phyloP scores from a whole-genome alignment of 305 asterid species.

The Salvia sclarea region DNA sequence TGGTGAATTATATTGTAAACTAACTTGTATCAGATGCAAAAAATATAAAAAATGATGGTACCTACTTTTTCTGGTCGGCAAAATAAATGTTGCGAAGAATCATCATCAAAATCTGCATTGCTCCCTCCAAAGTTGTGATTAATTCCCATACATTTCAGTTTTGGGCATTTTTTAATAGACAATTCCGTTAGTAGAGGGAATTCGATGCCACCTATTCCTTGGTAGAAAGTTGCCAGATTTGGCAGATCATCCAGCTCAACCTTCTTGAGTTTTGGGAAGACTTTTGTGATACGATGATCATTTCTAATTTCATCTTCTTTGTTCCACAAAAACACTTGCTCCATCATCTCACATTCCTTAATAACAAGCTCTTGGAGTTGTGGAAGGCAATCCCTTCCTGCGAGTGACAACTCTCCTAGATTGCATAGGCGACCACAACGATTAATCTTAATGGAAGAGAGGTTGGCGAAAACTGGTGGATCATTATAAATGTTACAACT shows the following conservation, averaged over 20 bases:
- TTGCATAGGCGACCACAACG: background rate
- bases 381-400: background rate
- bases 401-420: background rate
- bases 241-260: background rate
- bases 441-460: background rate
- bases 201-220: constrained; percentile 18
- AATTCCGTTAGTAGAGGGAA: background rate
- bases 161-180: background rate
- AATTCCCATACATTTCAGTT: background rate
- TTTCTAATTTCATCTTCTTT: background rate
- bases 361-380: background rate
- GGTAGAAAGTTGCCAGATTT: background rate
- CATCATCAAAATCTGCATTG: background rate
- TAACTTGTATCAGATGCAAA: background rate
- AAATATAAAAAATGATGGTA: background rate
- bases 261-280: constrained; percentile 23
- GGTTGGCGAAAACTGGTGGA: background rate
- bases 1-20: too few relatives aligned
- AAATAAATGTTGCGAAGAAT: background rate
- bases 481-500: background rate
- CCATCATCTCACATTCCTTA: background rate
- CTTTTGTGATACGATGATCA: background rate
- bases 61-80: background rate
- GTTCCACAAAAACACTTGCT: constrained; percentile 9
- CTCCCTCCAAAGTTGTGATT: background rate